Conservation (phyloP, 2,329 filamentous ascomycete species). For the Sphaerulina musiva region DNA sequence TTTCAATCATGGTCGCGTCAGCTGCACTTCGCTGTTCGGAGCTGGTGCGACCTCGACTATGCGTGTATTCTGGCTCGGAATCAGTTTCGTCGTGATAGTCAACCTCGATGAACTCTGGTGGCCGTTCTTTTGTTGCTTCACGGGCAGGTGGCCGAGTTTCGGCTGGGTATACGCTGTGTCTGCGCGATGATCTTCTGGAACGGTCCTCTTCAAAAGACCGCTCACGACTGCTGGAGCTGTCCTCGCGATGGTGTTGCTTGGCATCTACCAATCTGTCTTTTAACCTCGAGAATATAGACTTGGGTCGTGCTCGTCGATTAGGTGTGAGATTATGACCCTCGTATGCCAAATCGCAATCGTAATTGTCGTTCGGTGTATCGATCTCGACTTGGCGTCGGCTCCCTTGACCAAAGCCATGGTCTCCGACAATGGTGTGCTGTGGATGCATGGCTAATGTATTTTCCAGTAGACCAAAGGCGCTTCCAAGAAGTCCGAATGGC, state of each 20-base stretch:
- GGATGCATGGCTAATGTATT: constrained; percentile 20
- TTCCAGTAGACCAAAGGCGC: constrained; percentile 25
- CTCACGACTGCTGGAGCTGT: constrained; percentile 15
- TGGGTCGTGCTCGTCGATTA: constrained; percentile 12
- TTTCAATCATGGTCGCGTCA: constrained; percentile 16
- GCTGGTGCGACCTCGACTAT: constrained; percentile 2
- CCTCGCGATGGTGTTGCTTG: constrained; percentile 11
- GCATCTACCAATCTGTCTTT: constrained; percentile 22
- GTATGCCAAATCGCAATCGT: constrained; percentile 22
- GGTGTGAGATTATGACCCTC: constrained; percentile 10
- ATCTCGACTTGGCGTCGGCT: constrained; percentile 7
- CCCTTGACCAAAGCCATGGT: constrained; percentile 5
- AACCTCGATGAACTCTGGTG: constrained; percentile 16
- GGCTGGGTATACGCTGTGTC: constrained; percentile 11
- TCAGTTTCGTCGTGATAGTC: constrained; percentile 18
- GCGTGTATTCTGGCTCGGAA: constrained; percentile 10
- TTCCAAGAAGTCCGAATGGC: constrained; percentile 23
- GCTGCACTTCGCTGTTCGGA: constrained; percentile 8
- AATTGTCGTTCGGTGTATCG: constrained; percentile 15
- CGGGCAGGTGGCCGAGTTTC: constrained; percentile 11
- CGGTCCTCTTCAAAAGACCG: constrained; percentile 14
- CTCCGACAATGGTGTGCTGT: constrained; percentile 11
- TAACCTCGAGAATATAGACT: constrained; percentile 22
- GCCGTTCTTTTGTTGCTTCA: constrained; percentile 2
- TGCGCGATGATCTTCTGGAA: constrained; percentile 5